phyloP scores from a whole-genome alignment of 2,329 filamentous ascomycete species.

The Clarireedia monteithiana region DNA sequence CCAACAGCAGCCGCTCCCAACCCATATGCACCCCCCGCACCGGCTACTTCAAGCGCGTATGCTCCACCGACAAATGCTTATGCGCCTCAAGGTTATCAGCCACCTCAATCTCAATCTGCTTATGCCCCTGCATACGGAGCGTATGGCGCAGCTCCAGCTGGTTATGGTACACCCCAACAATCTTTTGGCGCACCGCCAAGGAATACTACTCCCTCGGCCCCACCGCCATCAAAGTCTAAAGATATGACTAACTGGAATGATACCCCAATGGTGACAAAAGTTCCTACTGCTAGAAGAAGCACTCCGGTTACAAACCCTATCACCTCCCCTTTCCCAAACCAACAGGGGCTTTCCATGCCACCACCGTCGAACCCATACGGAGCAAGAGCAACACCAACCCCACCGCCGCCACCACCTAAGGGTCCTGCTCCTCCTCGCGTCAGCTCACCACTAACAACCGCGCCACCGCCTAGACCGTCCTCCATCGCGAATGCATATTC shows the following conservation, averaged over 20 bases:
- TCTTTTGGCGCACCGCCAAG: slow-evolving; percentile 50
- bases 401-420: slow-evolving; percentile 79
- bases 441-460: slow-evolving; percentile 57
- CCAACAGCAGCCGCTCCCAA: slow-evolving; percentile 31
- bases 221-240: slow-evolving; percentile 62
- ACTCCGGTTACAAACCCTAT: slow-evolving; percentile 57
- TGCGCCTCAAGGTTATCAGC: slow-evolving; percentile 33
- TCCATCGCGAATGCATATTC: slow-evolving; percentile 58
- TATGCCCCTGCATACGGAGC: slow-evolving; percentile 27
- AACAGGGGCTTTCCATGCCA: slow-evolving; percentile 45
- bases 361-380: slow-evolving; percentile 54
- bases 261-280: slow-evolving; percentile 75
- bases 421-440: slow-evolving; percentile 62
- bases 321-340: slow-evolving; percentile 67
- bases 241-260: slow-evolving; percentile 89
- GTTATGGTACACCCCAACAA: slow-evolving; percentile 28
- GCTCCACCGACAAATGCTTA: slow-evolving; percentile 33
- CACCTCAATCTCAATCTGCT: slow-evolving; percentile 29
- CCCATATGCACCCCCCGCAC: slow-evolving; percentile 39
- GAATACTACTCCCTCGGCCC: slow-evolving; percentile 57
- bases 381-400: slow-evolving; percentile 55
- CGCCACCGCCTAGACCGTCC: slow-evolving; percentile 42
- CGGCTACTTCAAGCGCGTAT: slow-evolving; percentile 40
- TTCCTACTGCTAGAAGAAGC: slow-evolving; percentile 58
- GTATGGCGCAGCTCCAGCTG: slow-evolving; percentile 24